A percentile compares a stretch with the other conserved stretches of the same genome.
Evolutionary conservation across 495 filamentous ascomycete genomes (phyloP).

Genomic region (Emericellopsis terricola): DNA sequence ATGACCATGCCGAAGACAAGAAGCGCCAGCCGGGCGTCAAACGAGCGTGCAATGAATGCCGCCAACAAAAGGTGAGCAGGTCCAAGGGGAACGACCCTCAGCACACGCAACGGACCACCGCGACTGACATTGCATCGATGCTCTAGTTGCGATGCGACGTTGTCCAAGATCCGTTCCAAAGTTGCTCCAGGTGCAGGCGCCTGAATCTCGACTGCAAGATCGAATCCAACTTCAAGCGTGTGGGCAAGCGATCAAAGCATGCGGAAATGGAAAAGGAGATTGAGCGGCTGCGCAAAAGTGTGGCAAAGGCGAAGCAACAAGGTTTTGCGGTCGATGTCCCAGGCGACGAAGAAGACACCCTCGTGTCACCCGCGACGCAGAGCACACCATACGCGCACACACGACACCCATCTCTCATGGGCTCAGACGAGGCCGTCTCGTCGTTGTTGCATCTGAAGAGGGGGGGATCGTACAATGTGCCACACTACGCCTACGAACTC

Average conservation of each 20-base stretch:
- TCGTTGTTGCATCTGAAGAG: conserved; percentile 59
- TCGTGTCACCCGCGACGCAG: conserved; percentile 37
- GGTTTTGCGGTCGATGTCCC: conserved; percentile 29
- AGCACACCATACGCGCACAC: conserved; percentile 26
- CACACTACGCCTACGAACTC: conserved; percentile 36
- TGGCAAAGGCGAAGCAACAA: conserved; percentile 28
- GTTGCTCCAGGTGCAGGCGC: conserved; percentile 70
- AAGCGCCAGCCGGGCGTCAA: conserved; percentile 60
- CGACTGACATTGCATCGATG: too few relatives aligned
- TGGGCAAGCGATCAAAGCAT: conserved; percentile 79
- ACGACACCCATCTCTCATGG: conserved; percentile 45
- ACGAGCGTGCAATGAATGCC: conserved; percentile 85
- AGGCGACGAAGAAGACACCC: conserved; percentile 31
- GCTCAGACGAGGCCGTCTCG: conserved; percentile 69
- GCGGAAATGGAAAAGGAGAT: conserved; percentile 87
- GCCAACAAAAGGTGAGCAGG: conserved; percentile 71
- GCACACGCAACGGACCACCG: too few relatives aligned
- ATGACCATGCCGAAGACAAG: conserved; percentile 39
- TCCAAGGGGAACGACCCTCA: too few relatives aligned
- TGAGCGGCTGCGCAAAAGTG: conserved; percentile 30
- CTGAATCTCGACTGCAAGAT: conserved; percentile 81
- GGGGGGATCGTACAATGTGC: conserved; percentile 32
- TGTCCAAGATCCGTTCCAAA: conserved; percentile 62
- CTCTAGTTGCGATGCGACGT: conserved; percentile 75
- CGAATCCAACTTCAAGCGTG: conserved; percentile 82